These are phyloP conservation scores for Starmerella powellii DNA, from an alignment of 805 yeast species.

Conservation along the genomic window DNA sequence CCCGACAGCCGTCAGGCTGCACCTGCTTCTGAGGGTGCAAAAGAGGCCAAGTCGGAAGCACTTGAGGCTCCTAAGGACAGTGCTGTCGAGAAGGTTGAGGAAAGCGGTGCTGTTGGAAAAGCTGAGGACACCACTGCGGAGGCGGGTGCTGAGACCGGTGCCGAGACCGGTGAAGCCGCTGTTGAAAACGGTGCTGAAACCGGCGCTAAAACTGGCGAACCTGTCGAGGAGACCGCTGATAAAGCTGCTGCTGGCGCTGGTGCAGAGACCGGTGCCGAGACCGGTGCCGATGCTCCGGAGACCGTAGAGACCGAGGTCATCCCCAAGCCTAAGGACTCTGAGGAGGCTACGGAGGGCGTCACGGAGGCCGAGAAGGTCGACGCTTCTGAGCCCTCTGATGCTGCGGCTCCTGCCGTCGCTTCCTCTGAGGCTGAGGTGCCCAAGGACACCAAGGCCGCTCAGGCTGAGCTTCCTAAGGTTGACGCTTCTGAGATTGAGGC, in stretches of 20 bases:
- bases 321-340: slow-evolving; percentile 37
- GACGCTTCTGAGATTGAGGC: slow-evolving; percentile 7
- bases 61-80: too few relatives aligned
- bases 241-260: slow-evolving; percentile 3
- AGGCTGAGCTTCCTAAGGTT: slow-evolving; percentile 5
- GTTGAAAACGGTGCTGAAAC: too few relatives aligned
- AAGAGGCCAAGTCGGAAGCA: slow-evolving; percentile 10
- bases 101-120: too few relatives aligned
- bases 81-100: too few relatives aligned
- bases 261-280: neutral
- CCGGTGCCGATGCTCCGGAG: slow-evolving; percentile 28
- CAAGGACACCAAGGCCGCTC: neutral
- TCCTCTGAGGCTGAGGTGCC: neutral
- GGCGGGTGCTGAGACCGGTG: too few relatives aligned
- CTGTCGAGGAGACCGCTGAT: too few relatives aligned
- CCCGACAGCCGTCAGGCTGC: slow-evolving; percentile 2
- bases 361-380: neutral
- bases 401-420: slow-evolving; percentile 7
- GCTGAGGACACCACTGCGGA: too few relatives aligned
- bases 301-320: slow-evolving; percentile 44
- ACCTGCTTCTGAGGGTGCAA: slow-evolving; percentile 7
- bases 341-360: slow-evolving; percentile 1
- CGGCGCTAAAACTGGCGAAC: too few relatives aligned
- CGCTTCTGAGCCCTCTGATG: slow-evolving; percentile 3
- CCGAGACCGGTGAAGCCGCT: too few relatives aligned